Evolutionary conservation across 768 basidiomycete genomes (phyloP).

Genomic region (Russula griseocarnosa): DNA sequence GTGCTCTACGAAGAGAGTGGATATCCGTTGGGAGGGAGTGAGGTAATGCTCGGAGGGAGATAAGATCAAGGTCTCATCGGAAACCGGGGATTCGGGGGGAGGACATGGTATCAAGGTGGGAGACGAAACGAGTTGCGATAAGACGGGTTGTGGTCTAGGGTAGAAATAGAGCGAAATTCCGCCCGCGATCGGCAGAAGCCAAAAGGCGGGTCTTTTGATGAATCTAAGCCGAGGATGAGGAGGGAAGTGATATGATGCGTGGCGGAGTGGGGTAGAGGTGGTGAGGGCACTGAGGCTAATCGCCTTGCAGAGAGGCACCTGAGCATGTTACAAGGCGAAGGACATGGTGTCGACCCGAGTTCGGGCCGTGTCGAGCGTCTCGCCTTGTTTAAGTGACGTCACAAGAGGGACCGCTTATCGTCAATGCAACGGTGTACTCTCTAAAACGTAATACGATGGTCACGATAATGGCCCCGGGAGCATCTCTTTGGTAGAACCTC

Average conservation of each 20-base stretch:
- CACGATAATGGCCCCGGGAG: slow-evolving; percentile 2
- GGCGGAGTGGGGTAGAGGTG: slow-evolving; percentile 28
- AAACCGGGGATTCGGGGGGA: slow-evolving; percentile 24
- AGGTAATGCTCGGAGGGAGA: slow-evolving; percentile 65
- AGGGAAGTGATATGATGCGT: slow-evolving; percentile 37
- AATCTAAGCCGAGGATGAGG: slow-evolving; percentile 32
- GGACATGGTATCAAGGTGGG: slow-evolving; percentile 47
- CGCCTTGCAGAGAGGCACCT: slow-evolving; percentile 31
- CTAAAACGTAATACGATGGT: slow-evolving; percentile 8
- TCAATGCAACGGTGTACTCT: too few relatives aligned
- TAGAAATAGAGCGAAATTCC: slow-evolving; percentile 50
- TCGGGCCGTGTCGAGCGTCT: slow-evolving; percentile 3
- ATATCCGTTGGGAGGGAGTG: slow-evolving; percentile 44
- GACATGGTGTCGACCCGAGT: neutral
- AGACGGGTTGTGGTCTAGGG: slow-evolving; percentile 42
- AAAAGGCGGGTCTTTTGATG: slow-evolving; percentile 38
- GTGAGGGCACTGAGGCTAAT: slow-evolving; percentile 30
- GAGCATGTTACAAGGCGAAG: slow-evolving; percentile 26
- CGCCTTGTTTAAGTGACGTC: slow-evolving; percentile 2
- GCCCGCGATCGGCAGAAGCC: slow-evolving; percentile 55
- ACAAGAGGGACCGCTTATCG: neutral
- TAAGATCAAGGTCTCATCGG: slow-evolving; percentile 42
- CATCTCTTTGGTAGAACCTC: slow-evolving; percentile 1
- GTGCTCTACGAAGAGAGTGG: slow-evolving; percentile 47
- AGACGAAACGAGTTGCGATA: slow-evolving; percentile 49